A percentile compares a stretch with the other conserved stretches of the same genome.
Evolutionary conservation across 164 flowering plant species (phyloP).

Genomic region (Houttuynia cordata): DNA sequence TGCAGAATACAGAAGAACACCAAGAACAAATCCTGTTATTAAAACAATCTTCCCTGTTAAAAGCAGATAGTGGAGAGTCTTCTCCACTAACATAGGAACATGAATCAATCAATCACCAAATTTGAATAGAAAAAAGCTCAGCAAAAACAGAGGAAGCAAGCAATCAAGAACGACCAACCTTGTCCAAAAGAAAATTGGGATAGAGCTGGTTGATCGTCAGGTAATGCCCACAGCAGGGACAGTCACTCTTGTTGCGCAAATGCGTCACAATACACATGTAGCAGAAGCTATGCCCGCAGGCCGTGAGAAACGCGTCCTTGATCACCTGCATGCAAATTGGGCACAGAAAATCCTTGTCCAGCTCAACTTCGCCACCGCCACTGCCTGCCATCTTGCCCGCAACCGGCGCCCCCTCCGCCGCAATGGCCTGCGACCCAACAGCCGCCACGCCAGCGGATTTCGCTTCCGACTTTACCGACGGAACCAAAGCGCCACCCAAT

Average conservation of each 20-base stretch:
- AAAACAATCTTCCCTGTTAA: too few species aligned
- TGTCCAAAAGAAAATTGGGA: constrained; percentile 82
- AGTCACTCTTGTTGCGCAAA: constrained; percentile 79
- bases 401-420: constrained; percentile 1
- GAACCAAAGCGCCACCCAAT: constrained; percentile 48
- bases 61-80: too few species aligned
- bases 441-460: constrained; percentile 12
- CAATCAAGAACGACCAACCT: constrained; percentile 28
- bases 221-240: constrained; percentile 77
- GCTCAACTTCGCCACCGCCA: constrained; percentile 16
- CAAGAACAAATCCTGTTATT: too few species aligned
- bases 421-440: constrained; percentile 1
- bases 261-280: constrained; percentile 93
- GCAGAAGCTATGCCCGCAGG: constrained; percentile 95
- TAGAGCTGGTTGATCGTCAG: constrained; percentile 56
- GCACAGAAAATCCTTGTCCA: constrained; percentile 69
- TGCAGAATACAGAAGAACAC: too few species aligned
- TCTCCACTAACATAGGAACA: too few species aligned
- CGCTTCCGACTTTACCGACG: constrained; percentile 39
- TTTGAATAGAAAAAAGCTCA: too few species aligned
- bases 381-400: constrained; percentile 2
- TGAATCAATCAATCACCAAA: too few species aligned
- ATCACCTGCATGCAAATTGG: constrained; percentile 96
- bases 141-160: too few species aligned
- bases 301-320: constrained; percentile 85